Evolutionary conservation across 2,329 filamentous ascomycete species (phyloP).

Genomic region (Stachybotrys chartarum): DNA sequence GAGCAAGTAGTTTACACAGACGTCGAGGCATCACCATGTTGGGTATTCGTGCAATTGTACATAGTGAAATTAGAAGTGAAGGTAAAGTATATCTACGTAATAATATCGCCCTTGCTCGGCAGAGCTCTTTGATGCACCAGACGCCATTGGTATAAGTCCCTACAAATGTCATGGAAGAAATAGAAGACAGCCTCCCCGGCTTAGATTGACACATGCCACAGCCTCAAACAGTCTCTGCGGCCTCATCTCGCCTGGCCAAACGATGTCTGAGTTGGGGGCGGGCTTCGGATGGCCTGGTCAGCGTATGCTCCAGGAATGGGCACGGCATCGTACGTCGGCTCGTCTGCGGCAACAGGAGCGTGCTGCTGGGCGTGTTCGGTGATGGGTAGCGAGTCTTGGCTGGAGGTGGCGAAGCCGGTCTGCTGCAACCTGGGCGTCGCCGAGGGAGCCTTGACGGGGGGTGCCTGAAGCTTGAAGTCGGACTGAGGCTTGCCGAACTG

Average conservation of each 20-base stretch:
- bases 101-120: not conserved
- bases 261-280: slow-evolving; percentile 34
- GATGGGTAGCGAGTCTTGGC: slow-evolving; percentile 24
- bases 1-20: too few species aligned
- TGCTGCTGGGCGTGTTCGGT: slow-evolving; percentile 50
- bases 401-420: slow-evolving; percentile 51
- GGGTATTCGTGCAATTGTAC: not conserved
- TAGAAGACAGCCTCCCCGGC: not conserved
- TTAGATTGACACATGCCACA: not conserved
- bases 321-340: slow-evolving; percentile 77
- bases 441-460: slow-evolving; percentile 69
- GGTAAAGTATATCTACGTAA: not conserved
- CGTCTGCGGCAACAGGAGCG: slow-evolving; percentile 65
- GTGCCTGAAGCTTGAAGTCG: slow-evolving; percentile 81
- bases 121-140: not conserved
- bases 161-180: not conserved
- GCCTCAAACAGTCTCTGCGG: not conserved
- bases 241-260: slow-evolving; percentile 30
- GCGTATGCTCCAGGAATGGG: slow-evolving; percentile 84
- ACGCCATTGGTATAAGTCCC: slow-evolving; percentile 3
- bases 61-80: not conserved
- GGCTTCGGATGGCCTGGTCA: slow-evolving; percentile 45
- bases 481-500: slow-evolving; percentile 47
- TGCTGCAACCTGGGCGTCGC: slow-evolving; percentile 66
- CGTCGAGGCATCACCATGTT: too few species aligned